A percentile compares a stretch with the other conserved stretches of the same genome.
Conservation (phyloP, 805 yeast genomes). For the Hagleromyces aurorensis region DNA sequence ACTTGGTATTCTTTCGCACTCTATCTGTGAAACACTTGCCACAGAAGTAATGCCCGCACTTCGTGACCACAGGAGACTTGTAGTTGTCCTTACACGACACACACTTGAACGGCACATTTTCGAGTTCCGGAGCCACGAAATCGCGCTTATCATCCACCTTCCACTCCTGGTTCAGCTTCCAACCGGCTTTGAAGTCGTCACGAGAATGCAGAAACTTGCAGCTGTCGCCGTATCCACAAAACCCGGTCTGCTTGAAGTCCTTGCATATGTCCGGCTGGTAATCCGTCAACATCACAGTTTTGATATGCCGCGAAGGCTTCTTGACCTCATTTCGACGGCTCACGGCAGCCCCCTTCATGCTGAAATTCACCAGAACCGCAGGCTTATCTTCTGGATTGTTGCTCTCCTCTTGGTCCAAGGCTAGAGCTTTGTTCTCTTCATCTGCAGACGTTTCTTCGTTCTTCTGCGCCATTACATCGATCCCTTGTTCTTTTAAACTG, state of each 20-base stretch:
- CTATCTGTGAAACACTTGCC: slow-evolving; percentile 48
- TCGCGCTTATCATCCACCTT: slow-evolving; percentile 35
- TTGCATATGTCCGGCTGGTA: slow-evolving; percentile 93
- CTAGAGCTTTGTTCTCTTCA: slow-evolving; percentile 2
- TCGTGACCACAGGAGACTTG: slow-evolving; percentile 47
- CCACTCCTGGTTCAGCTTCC: slow-evolving; percentile 68
- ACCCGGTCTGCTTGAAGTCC: slow-evolving; percentile 85
- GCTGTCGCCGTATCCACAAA: slow-evolving; percentile 94
- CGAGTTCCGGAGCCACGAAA: slow-evolving; percentile 9
- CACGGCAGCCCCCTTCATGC: slow-evolving; percentile 1
- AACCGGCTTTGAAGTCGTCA: slow-evolving; percentile 71
- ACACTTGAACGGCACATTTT: slow-evolving; percentile 50
- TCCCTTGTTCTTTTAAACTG: no score
- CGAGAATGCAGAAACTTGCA: slow-evolving; percentile 91
- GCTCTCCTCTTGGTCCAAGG: slow-evolving; percentile 1
- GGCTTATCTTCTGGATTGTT: background rate
- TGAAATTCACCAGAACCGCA: slow-evolving; percentile 1
- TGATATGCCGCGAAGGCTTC: slow-evolving; percentile 40
- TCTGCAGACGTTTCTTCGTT: slow-evolving; percentile 1
- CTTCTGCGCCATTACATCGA: slow-evolving; percentile 1
- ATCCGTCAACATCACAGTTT: slow-evolving; percentile 65
- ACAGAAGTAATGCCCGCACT: slow-evolving; percentile 60
- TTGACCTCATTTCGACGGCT: slow-evolving; percentile 9
- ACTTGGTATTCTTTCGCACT: slow-evolving; percentile 36
- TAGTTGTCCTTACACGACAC: slow-evolving; percentile 51